These are phyloP conservation scores for Ulota crispa DNA, from an alignment of 225 moss, liverwort and hornwort genomes.

Conservation along the genomic window DNA sequence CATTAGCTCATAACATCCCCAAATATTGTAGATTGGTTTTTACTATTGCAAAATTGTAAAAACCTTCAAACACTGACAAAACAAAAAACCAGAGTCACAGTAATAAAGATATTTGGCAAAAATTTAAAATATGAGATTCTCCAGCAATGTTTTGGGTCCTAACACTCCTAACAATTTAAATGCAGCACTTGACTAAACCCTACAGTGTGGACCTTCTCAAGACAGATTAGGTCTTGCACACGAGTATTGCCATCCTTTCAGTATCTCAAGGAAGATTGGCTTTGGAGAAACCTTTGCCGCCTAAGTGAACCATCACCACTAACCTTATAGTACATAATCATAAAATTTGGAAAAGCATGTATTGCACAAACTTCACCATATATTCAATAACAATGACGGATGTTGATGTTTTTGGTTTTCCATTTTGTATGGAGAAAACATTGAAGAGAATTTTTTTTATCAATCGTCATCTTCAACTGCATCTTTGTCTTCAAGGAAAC, in stretches of 20 bases:
- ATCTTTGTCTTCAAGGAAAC: no score
- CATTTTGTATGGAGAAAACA: no score
- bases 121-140: not conserved
- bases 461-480: no score
- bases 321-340: not conserved
- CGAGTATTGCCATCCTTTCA: not conserved
- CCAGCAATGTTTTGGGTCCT: not conserved
- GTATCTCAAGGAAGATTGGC: not conserved
- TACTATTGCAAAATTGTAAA: not conserved
- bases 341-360: not conserved
- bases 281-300: not conserved
- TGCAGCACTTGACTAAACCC: not conserved
- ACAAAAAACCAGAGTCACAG: not conserved
- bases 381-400: not conserved
- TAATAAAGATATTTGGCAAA: not conserved
- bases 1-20: not conserved
- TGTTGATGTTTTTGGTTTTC: no score
- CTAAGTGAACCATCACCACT: not conserved
- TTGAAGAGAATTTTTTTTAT: no score
- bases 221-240: not conserved
- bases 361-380: slow-evolving; percentile 5
- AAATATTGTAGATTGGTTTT: not conserved
- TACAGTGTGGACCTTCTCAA: slow-evolving; percentile 4
- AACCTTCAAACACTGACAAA: not conserved
- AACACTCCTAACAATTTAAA: not conserved